Evolutionary conservation across 2,329 filamentous ascomycete species (phyloP).

Genomic region (Paracamarosporium sp.): DNA sequence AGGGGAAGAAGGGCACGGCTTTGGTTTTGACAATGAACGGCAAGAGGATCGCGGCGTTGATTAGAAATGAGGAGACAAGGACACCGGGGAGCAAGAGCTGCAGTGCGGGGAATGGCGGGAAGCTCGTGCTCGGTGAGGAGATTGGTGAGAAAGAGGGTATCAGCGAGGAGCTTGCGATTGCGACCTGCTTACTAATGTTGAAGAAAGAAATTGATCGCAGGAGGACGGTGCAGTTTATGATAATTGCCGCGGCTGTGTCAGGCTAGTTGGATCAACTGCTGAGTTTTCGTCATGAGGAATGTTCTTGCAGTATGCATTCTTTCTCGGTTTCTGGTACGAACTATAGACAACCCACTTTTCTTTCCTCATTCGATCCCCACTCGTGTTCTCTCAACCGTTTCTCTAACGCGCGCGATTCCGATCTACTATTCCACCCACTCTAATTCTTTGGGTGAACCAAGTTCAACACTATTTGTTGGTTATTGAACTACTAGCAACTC

Average conservation of each 20-base stretch:
- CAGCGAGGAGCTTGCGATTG: conserved; percentile 58
- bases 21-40: conserved; percentile 22
- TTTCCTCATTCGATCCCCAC: too few species aligned
- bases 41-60: conserved; percentile 48
- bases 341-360: too few species aligned
- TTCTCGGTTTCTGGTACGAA: too few species aligned
- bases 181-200: conserved; percentile 66
- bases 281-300: not conserved
- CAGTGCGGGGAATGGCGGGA: conserved; percentile 51
- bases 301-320: too few species aligned
- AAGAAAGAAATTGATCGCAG: conserved; percentile 70
- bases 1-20: conserved; percentile 24
- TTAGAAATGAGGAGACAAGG: conserved; percentile 49
- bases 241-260: conserved; percentile 38
- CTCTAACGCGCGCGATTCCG: too few species aligned
- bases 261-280: not conserved
- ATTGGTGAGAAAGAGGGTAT: conserved; percentile 39
- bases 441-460: too few species aligned
- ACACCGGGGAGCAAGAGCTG: conserved; percentile 45
- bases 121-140: conserved; percentile 54
- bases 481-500: too few species aligned
- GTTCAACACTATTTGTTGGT: too few species aligned
- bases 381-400: too few species aligned
- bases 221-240: conserved; percentile 58
- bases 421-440: too few species aligned